A percentile compares a stretch with the other conserved stretches of the same genome.
Conservation (phyloP, 73 alveolate species). For the Paramecium caudatum region DNA sequence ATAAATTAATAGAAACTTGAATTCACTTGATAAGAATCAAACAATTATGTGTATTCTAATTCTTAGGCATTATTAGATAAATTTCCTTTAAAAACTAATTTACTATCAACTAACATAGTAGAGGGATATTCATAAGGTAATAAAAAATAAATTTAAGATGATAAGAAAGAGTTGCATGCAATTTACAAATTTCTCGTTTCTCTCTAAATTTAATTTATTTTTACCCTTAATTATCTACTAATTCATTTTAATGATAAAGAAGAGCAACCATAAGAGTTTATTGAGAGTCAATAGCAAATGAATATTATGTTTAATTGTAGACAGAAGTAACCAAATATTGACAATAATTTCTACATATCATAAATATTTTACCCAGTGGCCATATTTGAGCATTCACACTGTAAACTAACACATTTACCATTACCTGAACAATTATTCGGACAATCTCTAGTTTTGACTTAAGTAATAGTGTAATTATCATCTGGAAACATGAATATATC, state of each 20-base stretch:
- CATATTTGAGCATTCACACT: not conserved
- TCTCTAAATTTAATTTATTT: slow-evolving; percentile 17
- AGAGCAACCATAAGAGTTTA: not conserved
- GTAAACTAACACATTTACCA: not conserved
- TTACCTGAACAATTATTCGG: slow-evolving; percentile 7
- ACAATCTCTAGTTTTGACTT: not conserved
- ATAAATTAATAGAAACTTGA: not conserved
- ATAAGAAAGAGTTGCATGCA: not conserved
- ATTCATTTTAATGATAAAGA: not conserved
- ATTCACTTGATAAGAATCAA: not conserved
- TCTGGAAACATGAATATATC: slow-evolving; percentile 11
- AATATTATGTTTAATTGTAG: not conserved
- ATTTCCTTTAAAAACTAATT: not conserved
- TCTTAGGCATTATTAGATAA: not conserved
- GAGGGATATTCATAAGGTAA: slow-evolving; percentile 12
- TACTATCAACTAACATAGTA: not conserved
- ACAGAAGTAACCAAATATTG: not conserved
- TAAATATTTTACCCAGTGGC: not conserved
- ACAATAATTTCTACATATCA: slow-evolving; percentile 22
- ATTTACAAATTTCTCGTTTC: slow-evolving; percentile 6
- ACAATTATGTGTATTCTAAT: not conserved
- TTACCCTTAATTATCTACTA: slow-evolving; percentile 28
- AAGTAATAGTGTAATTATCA: not conserved
- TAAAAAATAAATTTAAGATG: not conserved
- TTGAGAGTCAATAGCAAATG: not conserved